Conservation (phyloP, 495 filamentous ascomycete species). For the Penicillium waksmanii region DNA sequence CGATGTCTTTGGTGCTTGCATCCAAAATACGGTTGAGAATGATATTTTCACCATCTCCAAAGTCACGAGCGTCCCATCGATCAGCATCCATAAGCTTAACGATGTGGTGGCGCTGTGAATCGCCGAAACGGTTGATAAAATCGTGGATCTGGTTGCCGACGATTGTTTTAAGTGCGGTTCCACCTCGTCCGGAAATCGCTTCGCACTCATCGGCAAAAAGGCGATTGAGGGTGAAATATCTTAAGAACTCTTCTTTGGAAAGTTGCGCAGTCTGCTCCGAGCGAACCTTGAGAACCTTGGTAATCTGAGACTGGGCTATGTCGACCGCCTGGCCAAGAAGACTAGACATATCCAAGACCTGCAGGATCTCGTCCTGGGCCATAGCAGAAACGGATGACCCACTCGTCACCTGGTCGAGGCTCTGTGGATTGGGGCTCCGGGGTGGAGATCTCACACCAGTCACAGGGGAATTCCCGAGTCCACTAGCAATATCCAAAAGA, state of each 20-base stretch:
- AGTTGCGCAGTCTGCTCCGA: constrained; percentile 78
- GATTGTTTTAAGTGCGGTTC: constrained; percentile 79
- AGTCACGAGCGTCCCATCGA: constrained; percentile 88
- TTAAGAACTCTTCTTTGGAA: constrained; percentile 76
- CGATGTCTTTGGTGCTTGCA: constrained; percentile 78
- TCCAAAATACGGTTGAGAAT: constrained; percentile 71
- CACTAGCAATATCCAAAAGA: constrained; percentile 91
- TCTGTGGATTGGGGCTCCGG: constrained; percentile 48
- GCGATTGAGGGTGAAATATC: constrained; percentile 91
- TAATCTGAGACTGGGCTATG: constrained; percentile 87
- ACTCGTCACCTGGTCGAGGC: constrained; percentile 28
- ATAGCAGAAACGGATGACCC: constrained; percentile 32
- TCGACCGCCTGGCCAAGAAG: constrained; percentile 94
- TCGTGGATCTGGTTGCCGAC: constrained; percentile 92
- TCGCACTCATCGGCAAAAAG: constrained; percentile 98
- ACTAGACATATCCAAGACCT: constrained; percentile 88
- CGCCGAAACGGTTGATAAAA: constrained; percentile 77
- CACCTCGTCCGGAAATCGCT: constrained; percentile 87
- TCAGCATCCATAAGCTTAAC: constrained; percentile 87
- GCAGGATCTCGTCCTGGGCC: constrained; percentile 78
- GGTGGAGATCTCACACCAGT: constrained; percentile 45
- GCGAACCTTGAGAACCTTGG: constrained; percentile 89
- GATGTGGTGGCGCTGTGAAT: constrained; percentile 75
- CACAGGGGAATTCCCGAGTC: constrained; percentile 52
- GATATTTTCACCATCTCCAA: constrained; percentile 65